phyloP scores from a whole-genome alignment of 2,329 filamentous ascomycete species.

The Alternaria incomplexa region DNA sequence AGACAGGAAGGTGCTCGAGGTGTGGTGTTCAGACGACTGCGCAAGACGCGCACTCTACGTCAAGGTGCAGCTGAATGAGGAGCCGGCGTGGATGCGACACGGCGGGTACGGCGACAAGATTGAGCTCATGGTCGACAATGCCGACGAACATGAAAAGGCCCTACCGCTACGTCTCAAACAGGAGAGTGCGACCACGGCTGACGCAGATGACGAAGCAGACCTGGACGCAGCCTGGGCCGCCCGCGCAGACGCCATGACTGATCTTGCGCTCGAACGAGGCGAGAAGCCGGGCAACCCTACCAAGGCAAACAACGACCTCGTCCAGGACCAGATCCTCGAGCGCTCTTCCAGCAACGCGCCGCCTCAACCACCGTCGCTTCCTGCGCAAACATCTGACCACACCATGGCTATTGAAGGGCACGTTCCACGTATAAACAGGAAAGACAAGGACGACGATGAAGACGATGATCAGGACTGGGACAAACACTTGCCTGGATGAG shows the following conservation, averaged over 20 bases:
- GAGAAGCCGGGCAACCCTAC: slow-evolving; percentile 44
- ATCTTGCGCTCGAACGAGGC: slow-evolving; percentile 54
- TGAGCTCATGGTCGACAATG: slow-evolving; percentile 49
- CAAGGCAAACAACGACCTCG: slow-evolving; percentile 42
- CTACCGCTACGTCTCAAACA: slow-evolving; percentile 41
- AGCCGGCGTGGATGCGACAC: slow-evolving; percentile 82
- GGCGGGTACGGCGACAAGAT: slow-evolving; percentile 52
- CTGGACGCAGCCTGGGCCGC: slow-evolving; percentile 42
- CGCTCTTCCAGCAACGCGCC: slow-evolving; percentile 24
- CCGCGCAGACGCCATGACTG: slow-evolving; percentile 42
- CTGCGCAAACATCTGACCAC: slow-evolving; percentile 22
- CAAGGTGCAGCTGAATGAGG: slow-evolving; percentile 84
- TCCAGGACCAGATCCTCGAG: slow-evolving; percentile 42
- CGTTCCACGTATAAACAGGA: slow-evolving; percentile 34
- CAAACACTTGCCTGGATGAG: slow-evolving; percentile 38
- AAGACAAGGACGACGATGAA: slow-evolving; percentile 22
- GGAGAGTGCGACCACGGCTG: slow-evolving; percentile 4
- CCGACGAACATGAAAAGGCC: slow-evolving; percentile 30
- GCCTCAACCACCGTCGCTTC: slow-evolving; percentile 35
- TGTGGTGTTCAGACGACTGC: slow-evolving; percentile 85
- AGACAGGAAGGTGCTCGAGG: slow-evolving; percentile 73
- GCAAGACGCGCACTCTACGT: slow-evolving; percentile 81
- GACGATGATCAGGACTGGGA: slow-evolving; percentile 45
- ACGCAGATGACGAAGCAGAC: slow-evolving; percentile 38
- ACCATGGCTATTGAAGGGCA: slow-evolving; percentile 50